A percentile compares a stretch with the other conserved stretches of the same genome.
phyloP scores from a whole-genome alignment of 768 basidiomycete genomes.

The Trametes villosa region DNA sequence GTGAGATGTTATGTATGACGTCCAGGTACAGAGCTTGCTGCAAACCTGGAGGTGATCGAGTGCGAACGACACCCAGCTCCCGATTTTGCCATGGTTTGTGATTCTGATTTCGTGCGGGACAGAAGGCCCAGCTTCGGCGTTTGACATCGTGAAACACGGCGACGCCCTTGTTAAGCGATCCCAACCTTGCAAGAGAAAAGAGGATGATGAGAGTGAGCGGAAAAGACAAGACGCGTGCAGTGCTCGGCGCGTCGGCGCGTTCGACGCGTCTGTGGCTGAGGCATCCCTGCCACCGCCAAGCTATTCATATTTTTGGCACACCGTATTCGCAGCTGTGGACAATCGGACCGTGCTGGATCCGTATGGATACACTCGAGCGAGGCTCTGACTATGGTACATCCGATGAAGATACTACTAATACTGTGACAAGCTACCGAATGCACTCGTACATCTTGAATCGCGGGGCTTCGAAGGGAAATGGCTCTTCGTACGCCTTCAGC shows the following conservation, averaged over 20 bases:
- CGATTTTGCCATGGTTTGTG: constrained; percentile 41
- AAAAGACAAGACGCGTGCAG: neutral
- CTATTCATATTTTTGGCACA: neutral
- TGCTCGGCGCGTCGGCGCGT: too few species aligned
- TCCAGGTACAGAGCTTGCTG: neutral
- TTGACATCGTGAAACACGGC: constrained; percentile 1
- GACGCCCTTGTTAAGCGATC: neutral
- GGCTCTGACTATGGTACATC: neutral
- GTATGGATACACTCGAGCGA: neutral
- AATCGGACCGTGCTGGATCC: neutral
- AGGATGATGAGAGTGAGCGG: neutral
- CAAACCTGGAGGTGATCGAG: constrained; percentile 43
- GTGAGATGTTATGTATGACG: neutral
- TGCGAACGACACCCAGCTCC: constrained; percentile 41
- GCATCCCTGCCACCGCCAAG: neutral
- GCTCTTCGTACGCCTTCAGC: constrained; percentile 57
- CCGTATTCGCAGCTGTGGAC: neutral
- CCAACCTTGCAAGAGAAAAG: neutral
- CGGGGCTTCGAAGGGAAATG: constrained; percentile 67
- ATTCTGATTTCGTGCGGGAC: constrained; percentile 41
- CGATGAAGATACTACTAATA: neutral
- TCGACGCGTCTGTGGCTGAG: constrained; percentile 13
- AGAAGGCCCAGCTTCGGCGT: constrained; percentile 13
- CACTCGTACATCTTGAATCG: constrained; percentile 79
- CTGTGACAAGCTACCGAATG: constrained; percentile 53